These are phyloP conservation scores for Prunus davidiana DNA, from an alignment of 306 rosid genomes.

Conservation along the genomic window DNA sequence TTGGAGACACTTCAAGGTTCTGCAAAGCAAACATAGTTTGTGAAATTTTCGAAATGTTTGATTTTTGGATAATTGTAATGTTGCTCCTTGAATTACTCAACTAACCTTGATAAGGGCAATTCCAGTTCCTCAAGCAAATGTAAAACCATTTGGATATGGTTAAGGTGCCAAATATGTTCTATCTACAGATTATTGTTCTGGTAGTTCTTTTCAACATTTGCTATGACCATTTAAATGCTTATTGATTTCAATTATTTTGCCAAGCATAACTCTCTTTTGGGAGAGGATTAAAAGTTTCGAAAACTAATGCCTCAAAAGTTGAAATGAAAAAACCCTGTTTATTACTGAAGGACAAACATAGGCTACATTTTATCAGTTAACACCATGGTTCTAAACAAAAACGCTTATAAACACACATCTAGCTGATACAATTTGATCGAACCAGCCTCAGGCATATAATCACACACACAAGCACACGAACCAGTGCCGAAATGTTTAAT, in stretches of 20 bases:
- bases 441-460: background rate
- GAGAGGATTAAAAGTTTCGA: too few species aligned
- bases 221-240: background rate
- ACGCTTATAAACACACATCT: background rate
- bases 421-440: background rate
- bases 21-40: constrained; percentile 16
- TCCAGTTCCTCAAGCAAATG: background rate
- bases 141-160: background rate
- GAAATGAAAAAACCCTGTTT: too few species aligned
- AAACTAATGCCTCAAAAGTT: too few species aligned
- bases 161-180: background rate
- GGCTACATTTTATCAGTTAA: too few species aligned
- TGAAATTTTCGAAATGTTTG: background rate
- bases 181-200: background rate
- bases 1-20: constrained; percentile 67
- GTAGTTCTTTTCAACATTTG: background rate
- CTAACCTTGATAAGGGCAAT: background rate
- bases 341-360: too few species aligned
- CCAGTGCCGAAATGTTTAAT: too few species aligned
- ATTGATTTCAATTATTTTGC: background rate
- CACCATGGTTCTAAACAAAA: too few species aligned
- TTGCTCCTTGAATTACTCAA: constrained; percentile 1
- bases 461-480: background rate
- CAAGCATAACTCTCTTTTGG: background rate
- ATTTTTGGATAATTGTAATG: background rate